Percentiles rank a stretch among this genome's conserved stretches.
phyloP scores from a whole-genome alignment of 495 filamentous ascomycete species.

The Xylaria cubensis region DNA sequence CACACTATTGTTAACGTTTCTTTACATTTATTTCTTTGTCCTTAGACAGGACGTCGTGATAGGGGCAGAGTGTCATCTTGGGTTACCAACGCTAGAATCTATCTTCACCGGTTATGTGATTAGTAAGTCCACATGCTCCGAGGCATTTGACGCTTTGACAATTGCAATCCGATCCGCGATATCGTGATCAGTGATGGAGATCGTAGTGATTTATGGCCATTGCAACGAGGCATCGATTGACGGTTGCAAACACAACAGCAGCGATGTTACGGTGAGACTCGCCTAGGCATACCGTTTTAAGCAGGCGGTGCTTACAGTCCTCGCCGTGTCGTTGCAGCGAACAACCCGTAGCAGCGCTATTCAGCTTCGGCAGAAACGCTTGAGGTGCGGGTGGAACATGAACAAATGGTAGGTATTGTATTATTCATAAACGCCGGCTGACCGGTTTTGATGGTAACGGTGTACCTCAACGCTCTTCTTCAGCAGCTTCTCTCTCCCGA shows the following conservation, averaged over 20 bases:
- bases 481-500: not conserved
- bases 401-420: not conserved
- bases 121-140: not conserved
- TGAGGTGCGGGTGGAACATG: constrained; percentile 7
- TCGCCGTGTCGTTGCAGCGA: not conserved
- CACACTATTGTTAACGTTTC: not conserved
- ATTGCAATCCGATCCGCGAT: not conserved
- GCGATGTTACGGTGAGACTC: not conserved
- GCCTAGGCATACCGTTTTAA: constrained; percentile 7
- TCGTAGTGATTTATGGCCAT: not conserved
- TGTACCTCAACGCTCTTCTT: not conserved
- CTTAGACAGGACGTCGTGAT: not conserved
- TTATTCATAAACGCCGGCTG: not conserved
- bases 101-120: not conserved
- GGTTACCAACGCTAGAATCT: not conserved
- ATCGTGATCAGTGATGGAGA: not conserved
- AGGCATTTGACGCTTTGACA: not conserved
- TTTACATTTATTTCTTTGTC: no score
- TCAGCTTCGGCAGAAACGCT: constrained; percentile 15
- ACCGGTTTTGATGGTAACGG: not conserved
- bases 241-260: not conserved
- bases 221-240: not conserved
- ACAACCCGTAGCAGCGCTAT: not conserved
- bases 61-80: not conserved
- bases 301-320: not conserved